phyloP scores from a whole-genome alignment of 1,284 basidiomycete species.

The Tylopilus sp. region DNA sequence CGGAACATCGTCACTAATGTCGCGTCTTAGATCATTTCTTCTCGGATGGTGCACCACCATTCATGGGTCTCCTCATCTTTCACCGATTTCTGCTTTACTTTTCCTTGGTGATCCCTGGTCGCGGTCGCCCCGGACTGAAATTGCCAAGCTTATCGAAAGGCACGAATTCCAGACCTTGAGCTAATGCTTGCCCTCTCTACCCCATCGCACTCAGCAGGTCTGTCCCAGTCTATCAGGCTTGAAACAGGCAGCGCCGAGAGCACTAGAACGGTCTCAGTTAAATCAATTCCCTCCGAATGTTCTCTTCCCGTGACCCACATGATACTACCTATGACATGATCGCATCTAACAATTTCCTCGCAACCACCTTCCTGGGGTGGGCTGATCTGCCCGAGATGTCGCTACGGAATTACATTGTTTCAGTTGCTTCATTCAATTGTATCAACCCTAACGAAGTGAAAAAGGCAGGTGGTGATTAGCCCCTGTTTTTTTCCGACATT shows the following conservation, averaged over 20 bases:
- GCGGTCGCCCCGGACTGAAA: too few relatives aligned
- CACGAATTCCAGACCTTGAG: not conserved
- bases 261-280: conserved; percentile 28
- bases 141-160: too few relatives aligned
- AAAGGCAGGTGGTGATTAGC: too few relatives aligned
- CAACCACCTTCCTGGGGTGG: too few relatives aligned
- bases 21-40: not conserved
- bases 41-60: not conserved
- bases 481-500: too few relatives aligned
- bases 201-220: conserved; percentile 38
- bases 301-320: conserved; percentile 15
- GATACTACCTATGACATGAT: too few relatives aligned
- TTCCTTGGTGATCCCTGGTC: not conserved
- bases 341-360: too few relatives aligned
- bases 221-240: conserved; percentile 38
- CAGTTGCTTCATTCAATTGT: too few relatives aligned
- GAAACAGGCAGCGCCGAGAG: conserved; percentile 24
- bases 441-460: too few relatives aligned
- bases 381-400: too few relatives aligned
- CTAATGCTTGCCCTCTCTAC: conserved; percentile 30
- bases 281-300: conserved; percentile 28
- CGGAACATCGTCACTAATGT: too few relatives aligned
- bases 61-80: not conserved
- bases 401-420: too few relatives aligned
- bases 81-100: not conserved